Conservation (phyloP, 2,329 filamentous ascomycete genomes). For the Elsinoe arachidis region DNA sequence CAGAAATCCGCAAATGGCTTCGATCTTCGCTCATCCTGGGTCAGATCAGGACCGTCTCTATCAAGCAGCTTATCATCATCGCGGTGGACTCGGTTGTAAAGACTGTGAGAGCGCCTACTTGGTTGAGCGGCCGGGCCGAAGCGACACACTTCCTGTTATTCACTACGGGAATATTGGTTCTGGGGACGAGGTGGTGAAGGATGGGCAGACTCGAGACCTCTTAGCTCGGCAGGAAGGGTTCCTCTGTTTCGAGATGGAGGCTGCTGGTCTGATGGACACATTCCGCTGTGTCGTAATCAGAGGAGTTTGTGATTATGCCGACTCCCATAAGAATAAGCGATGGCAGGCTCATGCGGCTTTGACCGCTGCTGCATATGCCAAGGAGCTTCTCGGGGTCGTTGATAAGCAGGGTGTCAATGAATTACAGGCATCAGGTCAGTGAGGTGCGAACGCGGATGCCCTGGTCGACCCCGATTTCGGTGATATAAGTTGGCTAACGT, state of each 20-base stretch:
- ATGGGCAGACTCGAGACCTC: not conserved
- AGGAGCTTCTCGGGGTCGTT: conserved; percentile 13
- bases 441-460: too few species aligned
- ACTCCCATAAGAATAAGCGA: conserved; percentile 21
- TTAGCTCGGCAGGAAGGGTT: conserved; percentile 12
- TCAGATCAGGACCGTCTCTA: not conserved
- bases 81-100: not conserved
- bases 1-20: not conserved
- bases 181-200: conserved; percentile 23
- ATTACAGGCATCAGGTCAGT: too few species aligned
- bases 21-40: not conserved
- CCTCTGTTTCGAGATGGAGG: conserved; percentile 18
- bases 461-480: too few species aligned
- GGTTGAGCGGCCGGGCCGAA: not conserved
- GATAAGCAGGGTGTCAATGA: not conserved
- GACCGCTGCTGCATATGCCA: conserved; percentile 19
- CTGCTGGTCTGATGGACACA: conserved; percentile 9
- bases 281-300: conserved; percentile 21
- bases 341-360: conserved; percentile 21
- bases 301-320: conserved; percentile 21
- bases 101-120: not conserved
- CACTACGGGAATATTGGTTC: conserved; percentile 35
- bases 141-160: conserved; percentile 15
- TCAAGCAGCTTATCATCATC: not conserved
- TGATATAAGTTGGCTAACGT: too few species aligned